Conservation (phyloP, 148 eudicot species). For the Gaultheria prostrata region DNA sequence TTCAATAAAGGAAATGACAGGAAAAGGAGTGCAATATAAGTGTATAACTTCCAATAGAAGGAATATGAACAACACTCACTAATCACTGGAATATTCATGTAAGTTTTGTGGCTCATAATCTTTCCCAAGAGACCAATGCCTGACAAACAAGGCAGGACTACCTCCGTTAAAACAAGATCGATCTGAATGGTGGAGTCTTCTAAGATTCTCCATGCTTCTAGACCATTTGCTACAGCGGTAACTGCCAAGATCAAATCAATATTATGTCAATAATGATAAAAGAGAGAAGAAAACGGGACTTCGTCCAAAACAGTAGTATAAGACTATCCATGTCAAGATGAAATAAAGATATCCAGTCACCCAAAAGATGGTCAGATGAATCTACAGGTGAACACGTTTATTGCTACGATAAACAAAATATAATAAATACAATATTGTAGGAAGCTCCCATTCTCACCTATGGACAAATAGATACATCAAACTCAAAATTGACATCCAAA, state of each 20-base stretch:
- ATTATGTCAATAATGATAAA: not conserved
- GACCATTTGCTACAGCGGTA: constrained; percentile 55
- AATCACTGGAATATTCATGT: constrained; percentile 81
- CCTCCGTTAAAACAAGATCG: constrained; percentile 83
- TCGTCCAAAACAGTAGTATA: not conserved
- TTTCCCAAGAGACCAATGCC: constrained; percentile 71
- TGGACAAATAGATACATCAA: not conserved
- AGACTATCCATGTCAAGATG: not conserved
- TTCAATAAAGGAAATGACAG: constrained; percentile 12
- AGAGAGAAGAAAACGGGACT: not conserved
- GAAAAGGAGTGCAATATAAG: constrained; percentile 6
- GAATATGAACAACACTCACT: constrained; percentile 52
- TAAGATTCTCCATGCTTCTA: constrained; percentile 66
- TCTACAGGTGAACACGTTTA: not conserved
- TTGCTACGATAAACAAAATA: not conserved
- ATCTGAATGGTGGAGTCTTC: constrained; percentile 60
- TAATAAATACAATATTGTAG: not conserved
- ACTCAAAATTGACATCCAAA: not conserved
- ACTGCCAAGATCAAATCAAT: constrained; percentile 45
- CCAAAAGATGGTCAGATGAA: not conserved
- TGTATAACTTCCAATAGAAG: not conserved
- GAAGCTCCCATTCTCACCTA: not conserved
- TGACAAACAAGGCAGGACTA: constrained; percentile 70
- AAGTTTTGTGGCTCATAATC: constrained; percentile 75
- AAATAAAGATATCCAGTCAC: not conserved